Conservation (phyloP, 352 stramenopile species). For the Phytophthora fragariaefolia region DNA sequence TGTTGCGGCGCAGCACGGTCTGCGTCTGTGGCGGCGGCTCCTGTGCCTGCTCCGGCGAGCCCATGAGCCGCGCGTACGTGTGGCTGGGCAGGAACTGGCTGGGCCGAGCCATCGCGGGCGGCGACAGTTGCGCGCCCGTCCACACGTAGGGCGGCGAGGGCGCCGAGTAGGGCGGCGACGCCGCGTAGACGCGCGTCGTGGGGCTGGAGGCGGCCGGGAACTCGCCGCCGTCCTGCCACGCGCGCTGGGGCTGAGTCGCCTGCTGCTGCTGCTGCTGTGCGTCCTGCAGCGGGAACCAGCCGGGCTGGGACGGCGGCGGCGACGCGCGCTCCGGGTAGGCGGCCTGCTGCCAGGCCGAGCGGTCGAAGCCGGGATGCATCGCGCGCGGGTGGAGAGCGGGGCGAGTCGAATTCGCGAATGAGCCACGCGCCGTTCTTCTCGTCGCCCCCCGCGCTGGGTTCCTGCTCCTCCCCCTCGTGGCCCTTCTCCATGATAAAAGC, state of each 20-base stretch:
- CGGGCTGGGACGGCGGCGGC: slow-evolving; percentile 43
- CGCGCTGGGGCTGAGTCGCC: not conserved
- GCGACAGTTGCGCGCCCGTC: slow-evolving; percentile 21
- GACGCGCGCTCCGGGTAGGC: slow-evolving; percentile 18
- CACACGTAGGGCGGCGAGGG: slow-evolving; percentile 26
- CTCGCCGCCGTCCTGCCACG: slow-evolving; percentile 22
- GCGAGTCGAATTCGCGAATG: slow-evolving; percentile 35
- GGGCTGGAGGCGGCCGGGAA: not conserved
- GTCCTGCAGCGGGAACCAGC: slow-evolving; percentile 63
- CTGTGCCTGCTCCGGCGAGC: slow-evolving; percentile 8
- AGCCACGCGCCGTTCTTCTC: slow-evolving; percentile 16
- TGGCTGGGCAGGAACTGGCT: slow-evolving; percentile 20
- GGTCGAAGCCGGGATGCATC: slow-evolving; percentile 25
- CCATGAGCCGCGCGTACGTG: slow-evolving; percentile 18
- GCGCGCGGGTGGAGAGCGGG: not conserved
- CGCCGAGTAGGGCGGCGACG: slow-evolving; percentile 21
- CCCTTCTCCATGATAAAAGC: slow-evolving; percentile 22
- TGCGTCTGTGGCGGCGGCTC: slow-evolving; percentile 11
- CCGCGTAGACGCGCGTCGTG: slow-evolving; percentile 19
- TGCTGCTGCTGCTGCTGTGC: slow-evolving; percentile 7
- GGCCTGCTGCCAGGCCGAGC: slow-evolving; percentile 13
- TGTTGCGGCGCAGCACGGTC: slow-evolving; percentile 38
- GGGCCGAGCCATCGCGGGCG: slow-evolving; percentile 2
- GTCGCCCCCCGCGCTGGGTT: slow-evolving; percentile 14
- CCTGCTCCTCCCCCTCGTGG: slow-evolving; percentile 25